Evolutionary conservation across 1,284 basidiomycete species (phyloP).

Genomic region (Trichosporon ovoides): DNA sequence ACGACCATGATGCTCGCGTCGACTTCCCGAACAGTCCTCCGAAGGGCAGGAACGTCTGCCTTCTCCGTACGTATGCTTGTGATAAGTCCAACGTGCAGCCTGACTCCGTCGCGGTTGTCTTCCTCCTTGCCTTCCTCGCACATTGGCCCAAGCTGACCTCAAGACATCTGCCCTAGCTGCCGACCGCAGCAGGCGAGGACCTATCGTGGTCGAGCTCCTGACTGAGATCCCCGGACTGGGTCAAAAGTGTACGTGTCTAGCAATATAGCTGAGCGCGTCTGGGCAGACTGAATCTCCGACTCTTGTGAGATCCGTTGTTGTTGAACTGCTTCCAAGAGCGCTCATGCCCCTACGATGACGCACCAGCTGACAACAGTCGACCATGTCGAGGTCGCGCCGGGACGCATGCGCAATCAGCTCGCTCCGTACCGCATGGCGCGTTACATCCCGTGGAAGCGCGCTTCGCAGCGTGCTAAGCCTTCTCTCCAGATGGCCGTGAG

Average conservation of each 20-base stretch:
- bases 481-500: constrained; percentile 7
- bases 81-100: background rate
- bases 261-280: background rate
- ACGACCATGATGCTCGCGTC: constrained; percentile 32
- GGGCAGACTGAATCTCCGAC: background rate
- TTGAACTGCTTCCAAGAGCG: too few relatives aligned
- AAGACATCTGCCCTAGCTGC: constrained; percentile 23
- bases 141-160: constrained; percentile 4
- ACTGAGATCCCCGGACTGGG: constrained; percentile 35
- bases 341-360: too few relatives aligned
- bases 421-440: constrained; percentile 31
- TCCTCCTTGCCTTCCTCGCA: background rate
- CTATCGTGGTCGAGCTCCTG: constrained; percentile 35
- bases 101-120: background rate
- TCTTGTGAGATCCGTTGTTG: constrained; percentile 56
- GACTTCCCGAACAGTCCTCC: constrained; percentile 24
- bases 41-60: constrained; percentile 11
- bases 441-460: constrained; percentile 29
- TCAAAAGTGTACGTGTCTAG: constrained; percentile 13
- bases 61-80: constrained; percentile 16
- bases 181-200: background rate
- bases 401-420: constrained; percentile 35
- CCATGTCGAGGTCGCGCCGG: constrained; percentile 31
- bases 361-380: constrained; percentile 53
- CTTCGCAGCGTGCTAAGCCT: background rate